Evolutionary conservation across 2,329 filamentous ascomycete species (phyloP), one percentile per base, ranked within the genome.

Genomic region (Magnaporthiopsis rhizophila): DNA sequence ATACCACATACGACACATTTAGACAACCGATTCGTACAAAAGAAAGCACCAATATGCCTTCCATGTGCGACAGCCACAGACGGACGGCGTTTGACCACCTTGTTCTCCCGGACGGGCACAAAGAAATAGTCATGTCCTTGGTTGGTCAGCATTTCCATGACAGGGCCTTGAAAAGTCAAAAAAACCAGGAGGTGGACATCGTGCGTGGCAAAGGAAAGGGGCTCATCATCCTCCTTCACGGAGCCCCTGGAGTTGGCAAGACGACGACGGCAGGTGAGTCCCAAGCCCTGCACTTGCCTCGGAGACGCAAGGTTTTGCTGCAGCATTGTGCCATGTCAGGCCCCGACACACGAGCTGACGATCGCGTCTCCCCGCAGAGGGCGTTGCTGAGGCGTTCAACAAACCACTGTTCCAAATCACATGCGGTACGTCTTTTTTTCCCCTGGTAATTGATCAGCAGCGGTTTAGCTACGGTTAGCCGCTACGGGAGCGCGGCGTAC

Each of bases 221-320:
- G 0, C 67, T 74, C 0, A 71, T 76, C 1, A 70, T 76, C 1
- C 67, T 76, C 0, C 65, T 76, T 0, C 73, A 75, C 15, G 74
- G 74, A 1, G 70, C 67, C 0, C 74, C 73, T 0, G 73, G 74
- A 0, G 72, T 72, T 0, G 74, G 74, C 0, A 76, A 76, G 58
- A 76, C 74, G 0, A 69, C 71, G 0, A 75, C 74, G 3, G 74
- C 71, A 32, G 34, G 34, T 36, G 30, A 30, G 30, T 30, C 30
- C 30, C 30, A 30, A 30, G 30, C 30, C 30, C 34, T 36, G 34
- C 12, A 11, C 12, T 36, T 36, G 34, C 34, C 34, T 26, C 26
- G 26, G 26, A 30, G 30, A 30, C 30, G 30, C 30, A 30, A 30
- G 30, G 30, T 7, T 30, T 30, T 30, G 30, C 30, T 30, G 30